Conservation (phyloP, 2,329 filamentous ascomycete species). For the Alternaria viburni region DNA sequence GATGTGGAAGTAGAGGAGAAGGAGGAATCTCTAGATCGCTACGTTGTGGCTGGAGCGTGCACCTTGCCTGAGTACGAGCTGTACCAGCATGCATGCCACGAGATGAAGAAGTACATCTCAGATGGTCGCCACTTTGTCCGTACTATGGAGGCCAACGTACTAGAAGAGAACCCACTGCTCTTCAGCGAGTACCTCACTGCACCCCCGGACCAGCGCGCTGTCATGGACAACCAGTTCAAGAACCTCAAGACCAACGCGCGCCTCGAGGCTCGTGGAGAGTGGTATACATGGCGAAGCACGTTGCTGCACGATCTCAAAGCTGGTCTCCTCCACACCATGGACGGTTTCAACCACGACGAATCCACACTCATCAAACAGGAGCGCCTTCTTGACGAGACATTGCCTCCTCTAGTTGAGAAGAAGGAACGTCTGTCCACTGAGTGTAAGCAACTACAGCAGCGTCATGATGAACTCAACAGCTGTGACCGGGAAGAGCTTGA, state of each 20-base stretch:
- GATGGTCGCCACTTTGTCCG: slow-evolving; percentile 89
- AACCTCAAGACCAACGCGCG: slow-evolving; percentile 94
- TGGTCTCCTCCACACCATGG: slow-evolving; percentile 75
- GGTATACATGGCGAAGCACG: slow-evolving; percentile 98
- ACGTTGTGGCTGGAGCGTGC: slow-evolving; percentile 86
- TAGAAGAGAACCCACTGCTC: slow-evolving; percentile 86
- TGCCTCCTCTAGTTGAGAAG: slow-evolving; percentile 70
- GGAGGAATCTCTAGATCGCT: slow-evolving; percentile 71
- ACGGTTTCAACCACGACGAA: slow-evolving; percentile 79
- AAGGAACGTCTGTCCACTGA: slow-evolving; percentile 69
- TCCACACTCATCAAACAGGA: slow-evolving; percentile 71
- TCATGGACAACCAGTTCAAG: slow-evolving; percentile 97
- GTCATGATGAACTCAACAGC: slow-evolving; percentile 76
- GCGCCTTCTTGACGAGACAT: slow-evolving; percentile 67
- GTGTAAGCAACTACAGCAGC: slow-evolving; percentile 70
- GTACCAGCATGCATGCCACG: slow-evolving; percentile 93
- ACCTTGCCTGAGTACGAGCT: slow-evolving; percentile 92
- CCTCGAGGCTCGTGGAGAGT: slow-evolving; percentile 90
- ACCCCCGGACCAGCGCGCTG: slow-evolving; percentile 76
- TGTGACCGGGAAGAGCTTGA: slow-evolving; percentile 83
- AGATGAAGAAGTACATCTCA: slow-evolving; percentile 95
- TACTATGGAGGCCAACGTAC: slow-evolving; percentile 87
- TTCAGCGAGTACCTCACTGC: slow-evolving; percentile 92
- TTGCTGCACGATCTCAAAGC: slow-evolving; percentile 82
- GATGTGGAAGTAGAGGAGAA: slow-evolving; percentile 49